Base-by-base conservation (phyloP, 768 basidiomycete species). In the Multifurca ochricompacta region DNA sequence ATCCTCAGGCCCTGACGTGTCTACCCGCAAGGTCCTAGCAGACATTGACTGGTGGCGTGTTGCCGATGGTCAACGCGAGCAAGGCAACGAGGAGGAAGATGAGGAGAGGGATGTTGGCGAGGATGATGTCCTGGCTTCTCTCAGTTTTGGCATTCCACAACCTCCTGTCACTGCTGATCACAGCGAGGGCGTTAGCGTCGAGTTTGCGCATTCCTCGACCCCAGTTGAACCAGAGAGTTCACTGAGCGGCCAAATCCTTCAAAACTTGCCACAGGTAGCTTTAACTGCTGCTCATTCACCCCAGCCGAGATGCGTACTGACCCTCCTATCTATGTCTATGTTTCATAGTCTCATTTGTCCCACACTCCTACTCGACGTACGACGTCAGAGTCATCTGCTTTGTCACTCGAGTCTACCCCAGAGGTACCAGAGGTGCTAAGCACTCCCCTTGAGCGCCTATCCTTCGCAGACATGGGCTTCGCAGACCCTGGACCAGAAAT, bases 21-120 rank as follows among this genome's bases (percentile, higher is more conserved):
- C 66, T 61, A 73, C 68, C 59, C 77, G 88, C 65, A 77, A 86
- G 62, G 85, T 91, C 62, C 76, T 91, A 57, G 87, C 85, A 31
- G 88, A 91, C 73, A 84, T 91, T 64, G 87, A 89, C 67, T 91
- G 88, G 87, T 90, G 87, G 87, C 79, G 75, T 63, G 87, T 90
- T 61, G 72, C 77, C 59, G 85, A 82, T 56, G 82, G 84, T 59
- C 87, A 91, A 71, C 76, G 74, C 69, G 75, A 76, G 64, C 69
- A 68, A 65, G 73, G 73, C 63, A 72, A 70, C 59, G 68, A 66
- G 61, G 74, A 73, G 65, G 62, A 65, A 48, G 67, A 65, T 52
- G 68, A 67, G 18, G 64, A 66, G 34, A 60, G 64, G 51, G 60
- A 51, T 19, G 52, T 48, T 25, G 51, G 57, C 55, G 59, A 51